Evolutionary conservation across 805 yeast genomes (phyloP), one percentile per base, ranked within the genome.

Genomic region (Myxozyma melibiosi): DNA sequence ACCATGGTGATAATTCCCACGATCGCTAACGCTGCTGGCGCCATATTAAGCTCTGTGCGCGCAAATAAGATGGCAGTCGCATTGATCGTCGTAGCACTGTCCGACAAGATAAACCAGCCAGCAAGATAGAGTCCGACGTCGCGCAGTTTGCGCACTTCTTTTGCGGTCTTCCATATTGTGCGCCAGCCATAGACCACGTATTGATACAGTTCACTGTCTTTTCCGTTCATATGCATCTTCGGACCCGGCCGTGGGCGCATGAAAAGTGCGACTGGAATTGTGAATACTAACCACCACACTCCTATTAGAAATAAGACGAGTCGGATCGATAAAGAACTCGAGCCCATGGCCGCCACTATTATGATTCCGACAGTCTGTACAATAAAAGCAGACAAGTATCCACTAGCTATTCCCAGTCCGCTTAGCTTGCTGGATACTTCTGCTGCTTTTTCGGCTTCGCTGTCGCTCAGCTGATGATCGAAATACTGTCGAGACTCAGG

Each of bases 51-150:
- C 59, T 86, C 86, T 0, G 88, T 80, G 51, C 84, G 83, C 1
- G 94, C 88, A 72, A 87, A 87, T 37, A 87, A 68, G 30, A 88
- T 82, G 0, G 94, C 92, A 0, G 94, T 84, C 0, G 90, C 84
- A 68, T 86, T 87, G 54, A 87, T 86, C 0, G 94, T 88, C 0
- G 91, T 85, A 9, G 85, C 73, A 0, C 90, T 84, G 67, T 88
- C 95, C 20, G 88, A 82, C 2, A 87, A 75, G 42, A 88, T 78
- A 64, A 87, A 87, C 95, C 95, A 87, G 1, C 88, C 90, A 0
- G 81, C 46, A 8, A 87, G 71, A 63, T 84, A 87, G 11, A 81
- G 77, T n/a, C 81, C 74, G 18, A 88, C 87, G 64, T 87, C 92
- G 61, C 76, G 78, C 65, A 87, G 71, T 48, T 80, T 71, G 1